Evolutionary conservation across 2,329 filamentous ascomycete species (phyloP), one percentile per base, ranked within the genome.

Genomic region (Neofusicoccum cordaticola): DNA sequence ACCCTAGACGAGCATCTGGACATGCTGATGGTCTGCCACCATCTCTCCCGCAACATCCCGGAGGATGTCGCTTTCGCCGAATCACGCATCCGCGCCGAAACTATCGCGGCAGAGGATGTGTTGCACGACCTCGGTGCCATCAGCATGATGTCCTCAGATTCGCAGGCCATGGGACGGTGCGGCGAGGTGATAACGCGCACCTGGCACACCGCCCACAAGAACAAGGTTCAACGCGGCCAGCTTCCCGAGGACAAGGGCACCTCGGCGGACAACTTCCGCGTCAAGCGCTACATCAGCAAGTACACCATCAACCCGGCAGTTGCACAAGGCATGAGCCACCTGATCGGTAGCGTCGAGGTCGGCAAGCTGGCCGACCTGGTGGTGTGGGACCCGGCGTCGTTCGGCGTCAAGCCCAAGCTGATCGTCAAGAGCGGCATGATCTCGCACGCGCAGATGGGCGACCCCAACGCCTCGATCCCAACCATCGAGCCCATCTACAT

Each of bases 11-110:
- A 98, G 78, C 94, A 98, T 79, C 86, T 97, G 13, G 94, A 98
- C 80, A 98, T 98, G 94, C 82, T 97, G 52, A 97, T 97, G 94
- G 92, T 97, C 42, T 98, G 94, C 82, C 94, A 98, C 77, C 94
- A 98, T 74, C 82, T 98, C 9, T 93, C 89, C 61, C 92, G 91
- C 77, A 89, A 97, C 78, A 97, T 97, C 66, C 92, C 93, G 65
- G 94, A 98, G 80, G 94, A 98, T 75, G 90, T 98, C 13, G 93
- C 93, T 1, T 98, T 98, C 73, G 94, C 94, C 53, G 94, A 98
- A 80, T 92, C 88, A 41, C 91, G 94, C 44, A 98, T 98, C 78
- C 90, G 94, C 65, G 92, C 92, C 68, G 93, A 98, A 80, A 98
- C 94, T 41, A 98, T 98, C 73, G 94, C 93, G 0, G 94, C 94